A percentile compares a stretch with the other conserved stretches of the same genome.
These are phyloP conservation scores for Corchorus olitorius DNA, from an alignment of 345 rosid species.

Conservation along the genomic window DNA sequence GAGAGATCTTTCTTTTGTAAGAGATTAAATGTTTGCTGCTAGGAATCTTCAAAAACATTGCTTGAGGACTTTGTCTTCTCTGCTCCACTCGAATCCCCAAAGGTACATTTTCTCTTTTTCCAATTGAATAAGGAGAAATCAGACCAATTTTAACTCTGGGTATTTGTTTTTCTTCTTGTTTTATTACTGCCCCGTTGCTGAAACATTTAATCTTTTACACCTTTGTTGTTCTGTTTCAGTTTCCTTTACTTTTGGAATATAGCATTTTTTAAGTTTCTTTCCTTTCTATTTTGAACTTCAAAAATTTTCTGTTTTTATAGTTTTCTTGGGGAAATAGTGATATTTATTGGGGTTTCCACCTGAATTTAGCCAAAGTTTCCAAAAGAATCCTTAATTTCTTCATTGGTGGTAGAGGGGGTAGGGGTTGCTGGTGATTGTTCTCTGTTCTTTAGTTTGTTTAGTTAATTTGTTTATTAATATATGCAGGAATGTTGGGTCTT, in stretches of 20 bases:
- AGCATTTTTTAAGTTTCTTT: background rate
- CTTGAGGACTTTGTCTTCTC: constrained; percentile 49
- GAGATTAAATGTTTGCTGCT: constrained; percentile 54
- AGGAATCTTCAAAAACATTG: constrained; percentile 51
- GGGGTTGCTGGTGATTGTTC: background rate
- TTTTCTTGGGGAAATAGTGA: background rate
- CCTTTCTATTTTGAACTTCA: background rate
- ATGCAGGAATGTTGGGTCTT: constrained; percentile 38
- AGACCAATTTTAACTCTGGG: background rate
- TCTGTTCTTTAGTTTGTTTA: background rate
- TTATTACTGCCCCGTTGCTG: background rate
- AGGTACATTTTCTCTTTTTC: constrained; percentile 38
- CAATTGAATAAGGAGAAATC: background rate
- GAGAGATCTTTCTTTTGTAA: background rate
- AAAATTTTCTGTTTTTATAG: background rate
- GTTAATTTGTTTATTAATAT: background rate
- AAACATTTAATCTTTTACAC: background rate
- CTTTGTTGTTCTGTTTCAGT: background rate
- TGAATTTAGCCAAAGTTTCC: background rate
- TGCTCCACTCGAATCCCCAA: constrained; percentile 47
- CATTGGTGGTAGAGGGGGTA: background rate
- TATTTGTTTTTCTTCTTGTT: background rate
- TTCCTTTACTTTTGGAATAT: background rate
- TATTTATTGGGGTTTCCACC: background rate
- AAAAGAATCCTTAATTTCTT: background rate